Evolutionary conservation across 441 rosid species (phyloP), one percentile per base, ranked within the genome.

Genomic region (Iberis amara): DNA sequence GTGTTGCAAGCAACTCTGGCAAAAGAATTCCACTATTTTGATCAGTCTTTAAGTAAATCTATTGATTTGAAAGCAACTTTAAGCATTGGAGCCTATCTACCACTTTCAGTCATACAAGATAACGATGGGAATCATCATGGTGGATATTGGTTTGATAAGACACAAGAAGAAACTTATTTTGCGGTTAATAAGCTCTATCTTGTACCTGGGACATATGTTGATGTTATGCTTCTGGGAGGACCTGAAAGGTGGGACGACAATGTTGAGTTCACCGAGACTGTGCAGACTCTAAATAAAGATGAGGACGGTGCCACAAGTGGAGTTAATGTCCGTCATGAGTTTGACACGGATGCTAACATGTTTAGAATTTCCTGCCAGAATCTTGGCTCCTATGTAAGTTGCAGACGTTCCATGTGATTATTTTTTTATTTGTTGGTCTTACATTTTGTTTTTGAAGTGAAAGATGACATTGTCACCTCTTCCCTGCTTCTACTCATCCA

Each of bases 111-210:
- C 64, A 71, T 61, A 64, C 96, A 82, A 74, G 75, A 68, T 3
- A 76, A 83, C 57, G 87, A 92, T 55, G 98, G 96, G 42, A 88
- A 75, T 68, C 84, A 56, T 41, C 85, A 76, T 82, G 98, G 98
- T 54, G 98, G 98, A 33, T 88, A 88, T 69, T 80, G 90, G 89
- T 71, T 73, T 28, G 79, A 82, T 76, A 56, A 73, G 43, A 66
- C 61, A 60, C 66, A 60, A 58, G 71, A 62, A 10, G 83, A 77
- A 64, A 70, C 75, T 67, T 65, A 57, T 72, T 52, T 53, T 62
- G 74, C 73, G 28, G 54, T 71, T 43, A 82, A 78, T 70, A 77
- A 68, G 69, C 43, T 91, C 59, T 74, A 75, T 76, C 98, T 92
- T 76, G 86, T 73, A 58, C 96, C 96, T 46, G 89, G 91, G 75